Evolutionary conservation across 2,329 filamentous ascomycete species (phyloP), one percentile per base, ranked within the genome.

Genomic region (Hymenoscyphus fructigenus): DNA sequence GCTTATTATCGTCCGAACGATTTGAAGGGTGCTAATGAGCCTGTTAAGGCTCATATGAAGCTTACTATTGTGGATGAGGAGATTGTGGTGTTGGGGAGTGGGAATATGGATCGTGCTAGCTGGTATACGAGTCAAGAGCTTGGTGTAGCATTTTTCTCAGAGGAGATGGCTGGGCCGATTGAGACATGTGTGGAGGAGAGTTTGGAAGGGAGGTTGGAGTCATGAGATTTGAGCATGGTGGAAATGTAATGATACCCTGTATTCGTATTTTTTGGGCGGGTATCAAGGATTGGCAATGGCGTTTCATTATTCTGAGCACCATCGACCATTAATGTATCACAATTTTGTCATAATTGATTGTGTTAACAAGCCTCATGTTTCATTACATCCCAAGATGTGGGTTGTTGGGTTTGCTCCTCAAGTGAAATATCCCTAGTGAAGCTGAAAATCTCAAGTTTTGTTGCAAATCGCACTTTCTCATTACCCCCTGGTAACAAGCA

Each of bases 41-140:
- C 91, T 0, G 85, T 90, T 2, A 88, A 92, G 61, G 88, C 87
- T 4, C 92, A 96, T 77, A 80, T 94, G 64, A 96, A 96, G 76
- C 82, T 93, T 73, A 89, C 86, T 0, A 82, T 93, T 62, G 84
- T 94, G 2, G 92, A 96, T 74, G 81, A 81, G 1, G 81, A 87
- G 66, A 85, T 87, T 23, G 80, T 88, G 1, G 81, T 95, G 0
- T 78, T 95, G 2, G 92, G 92, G 0, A 93, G 90, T 20, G 91
- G 91, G 0, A 96, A 96, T 74, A 86, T 93, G 82, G 92, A 96
- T 77, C 84, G 91, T 0, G 91, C 92, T 7, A 93, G 90, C 74
- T 95, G 91, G 90, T 93, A 86, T 77, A 95, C 92, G 5, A 93
- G 90, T 75, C 92, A 95, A 77, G 92, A 96, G 77, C 79, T 95